phyloP scores from a whole-genome alignment of 1,139 yeast species.

The Pichia sp. region DNA sequence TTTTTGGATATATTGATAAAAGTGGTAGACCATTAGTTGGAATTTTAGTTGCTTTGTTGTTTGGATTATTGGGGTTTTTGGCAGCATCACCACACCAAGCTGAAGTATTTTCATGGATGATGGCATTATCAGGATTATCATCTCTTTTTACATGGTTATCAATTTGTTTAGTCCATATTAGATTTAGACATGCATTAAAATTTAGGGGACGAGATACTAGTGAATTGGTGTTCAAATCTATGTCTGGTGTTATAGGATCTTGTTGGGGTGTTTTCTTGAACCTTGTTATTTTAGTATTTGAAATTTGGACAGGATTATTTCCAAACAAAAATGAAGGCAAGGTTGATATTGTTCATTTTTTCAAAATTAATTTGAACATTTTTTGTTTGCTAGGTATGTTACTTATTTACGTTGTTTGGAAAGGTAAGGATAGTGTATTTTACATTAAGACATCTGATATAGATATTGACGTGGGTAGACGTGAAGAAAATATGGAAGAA shows the following conservation, averaged over 20 bases:
- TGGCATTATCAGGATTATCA: constrained; percentile 78
- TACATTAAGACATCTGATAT: constrained; percentile 34
- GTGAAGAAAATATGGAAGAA: constrained; percentile 52
- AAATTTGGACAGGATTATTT: constrained; percentile 59
- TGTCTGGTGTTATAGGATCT: constrained; percentile 64
- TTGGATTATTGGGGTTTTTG: constrained; percentile 63
- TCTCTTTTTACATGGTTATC: constrained; percentile 82
- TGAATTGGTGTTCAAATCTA: constrained; percentile 64
- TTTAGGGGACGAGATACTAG: constrained; percentile 51
- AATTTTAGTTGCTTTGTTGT: constrained; percentile 43
- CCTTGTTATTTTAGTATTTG: constrained; percentile 58
- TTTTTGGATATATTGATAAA: constrained; percentile 63
- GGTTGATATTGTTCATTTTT: constrained; percentile 33
- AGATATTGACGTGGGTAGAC: constrained; percentile 63
- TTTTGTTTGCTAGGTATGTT: constrained; percentile 43
- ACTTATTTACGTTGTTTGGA: constrained; percentile 40
- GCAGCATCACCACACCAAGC: constrained; percentile 54
- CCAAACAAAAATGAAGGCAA: constrained; percentile 33
- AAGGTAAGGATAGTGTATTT: constrained; percentile 28
- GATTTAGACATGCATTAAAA: constrained; percentile 67
- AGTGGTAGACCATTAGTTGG: constrained; percentile 65
- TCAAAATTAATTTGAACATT: constrained; percentile 50
- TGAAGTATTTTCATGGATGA: constrained; percentile 66
- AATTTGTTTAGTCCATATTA: constrained; percentile 62
- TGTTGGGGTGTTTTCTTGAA: constrained; percentile 54